Evolutionary conservation across 2,329 filamentous ascomycete genomes (phyloP).

Genomic region (Aspergillus sp.): DNA sequence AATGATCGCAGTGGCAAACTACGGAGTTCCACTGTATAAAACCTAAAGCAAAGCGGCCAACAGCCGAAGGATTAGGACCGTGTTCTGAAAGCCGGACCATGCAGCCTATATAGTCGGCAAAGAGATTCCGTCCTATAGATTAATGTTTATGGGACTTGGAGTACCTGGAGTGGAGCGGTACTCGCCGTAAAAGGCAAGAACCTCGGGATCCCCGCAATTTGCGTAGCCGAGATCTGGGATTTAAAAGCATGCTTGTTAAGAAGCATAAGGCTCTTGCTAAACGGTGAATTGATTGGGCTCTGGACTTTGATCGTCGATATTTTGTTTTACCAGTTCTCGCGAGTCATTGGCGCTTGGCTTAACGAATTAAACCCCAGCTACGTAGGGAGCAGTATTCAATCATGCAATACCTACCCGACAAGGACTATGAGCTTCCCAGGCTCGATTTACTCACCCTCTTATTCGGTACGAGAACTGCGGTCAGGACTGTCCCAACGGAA

Average conservation of each 20-base stretch:
- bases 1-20: background rate
- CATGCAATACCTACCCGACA: slow-evolving; percentile 18
- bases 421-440: slow-evolving; percentile 14
- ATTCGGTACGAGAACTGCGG: slow-evolving; percentile 4
- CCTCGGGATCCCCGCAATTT: slow-evolving; percentile 14
- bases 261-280: too few relatives aligned
- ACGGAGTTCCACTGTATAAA: too few relatives aligned
- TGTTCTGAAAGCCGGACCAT: too few relatives aligned
- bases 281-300: too few relatives aligned
- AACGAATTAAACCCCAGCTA: background rate
- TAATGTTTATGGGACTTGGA: too few relatives aligned
- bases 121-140: too few relatives aligned
- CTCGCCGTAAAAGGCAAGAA: slow-evolving; percentile 1
- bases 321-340: background rate
- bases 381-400: background rate
- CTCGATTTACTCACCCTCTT: slow-evolving; percentile 15
- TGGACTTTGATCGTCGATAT: background rate
- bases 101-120: too few relatives aligned
- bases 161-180: too few relatives aligned
- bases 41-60: too few relatives aligned
- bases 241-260: too few relatives aligned
- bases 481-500: background rate
- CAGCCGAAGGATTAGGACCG: too few relatives aligned
- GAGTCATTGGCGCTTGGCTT: background rate
- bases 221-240: slow-evolving; percentile 5